These are phyloP conservation scores for Kregervanrija fluxuum DNA, from an alignment of 805 yeast genomes.

Conservation along the genomic window DNA sequence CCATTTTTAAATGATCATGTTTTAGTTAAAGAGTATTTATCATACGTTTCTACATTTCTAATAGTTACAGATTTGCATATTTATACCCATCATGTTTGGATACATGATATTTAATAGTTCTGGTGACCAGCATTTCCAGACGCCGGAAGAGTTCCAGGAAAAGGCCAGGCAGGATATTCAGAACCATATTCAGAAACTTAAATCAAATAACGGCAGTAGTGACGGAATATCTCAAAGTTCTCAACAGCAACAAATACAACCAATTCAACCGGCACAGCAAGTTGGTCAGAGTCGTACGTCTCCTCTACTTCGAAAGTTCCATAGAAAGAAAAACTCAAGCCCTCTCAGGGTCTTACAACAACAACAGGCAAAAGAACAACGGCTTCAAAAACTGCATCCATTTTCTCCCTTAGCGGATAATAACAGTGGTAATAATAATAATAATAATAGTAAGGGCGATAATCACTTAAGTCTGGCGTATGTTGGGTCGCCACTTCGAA, in stretches of 20 bases:
- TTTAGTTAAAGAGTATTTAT: no score
- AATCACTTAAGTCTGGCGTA: slow-evolving; percentile 15
- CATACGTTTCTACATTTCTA: no score
- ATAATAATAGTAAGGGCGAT: background rate
- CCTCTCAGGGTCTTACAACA: no score
- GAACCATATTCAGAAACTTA: slow-evolving; percentile 18
- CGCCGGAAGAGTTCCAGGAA: slow-evolving; percentile 27
- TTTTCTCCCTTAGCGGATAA: background rate
- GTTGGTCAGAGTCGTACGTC: no score
- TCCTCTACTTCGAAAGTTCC: no score
- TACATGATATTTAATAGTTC: slow-evolving; percentile 19
- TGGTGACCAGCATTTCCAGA: slow-evolving; percentile 21
- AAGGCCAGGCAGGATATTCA: slow-evolving; percentile 28
- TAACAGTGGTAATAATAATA: background rate
- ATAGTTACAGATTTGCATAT: no score
- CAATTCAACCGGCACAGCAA: background rate
- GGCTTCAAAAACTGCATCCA: no score
- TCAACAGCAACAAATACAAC: background rate
- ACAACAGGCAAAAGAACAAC: no score
- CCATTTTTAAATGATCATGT: no score
- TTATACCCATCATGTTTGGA: slow-evolving; percentile 23
- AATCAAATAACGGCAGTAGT: slow-evolving; percentile 1
- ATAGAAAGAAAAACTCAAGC: no score
- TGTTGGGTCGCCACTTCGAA: slow-evolving; percentile 28
- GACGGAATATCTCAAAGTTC: no score